These are phyloP conservation scores for Blepharisma stoltei DNA, from an alignment of 73 alveolate species.

Conservation along the genomic window DNA sequence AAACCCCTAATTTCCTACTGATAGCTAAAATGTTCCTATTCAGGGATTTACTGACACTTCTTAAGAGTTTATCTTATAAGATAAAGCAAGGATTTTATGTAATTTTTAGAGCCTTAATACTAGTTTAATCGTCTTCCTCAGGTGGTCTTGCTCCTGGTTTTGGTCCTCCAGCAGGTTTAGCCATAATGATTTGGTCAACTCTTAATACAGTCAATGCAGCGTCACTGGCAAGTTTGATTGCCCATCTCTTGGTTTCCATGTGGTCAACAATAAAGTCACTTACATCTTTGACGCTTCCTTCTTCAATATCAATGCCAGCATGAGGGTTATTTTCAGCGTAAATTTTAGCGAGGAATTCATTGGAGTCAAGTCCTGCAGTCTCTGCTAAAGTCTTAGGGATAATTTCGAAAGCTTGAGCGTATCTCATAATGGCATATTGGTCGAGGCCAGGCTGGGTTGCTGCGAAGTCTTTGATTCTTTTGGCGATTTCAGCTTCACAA, in stretches of 20 bases:
- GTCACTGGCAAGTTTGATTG: conserved; percentile 92
- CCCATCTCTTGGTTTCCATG: conserved; percentile 94
- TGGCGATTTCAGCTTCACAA: conserved; percentile 65
- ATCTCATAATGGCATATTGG: conserved; percentile 95
- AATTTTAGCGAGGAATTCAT: conserved; percentile 87
- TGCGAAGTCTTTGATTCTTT: conserved; percentile 59
- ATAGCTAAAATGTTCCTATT: too few species aligned
- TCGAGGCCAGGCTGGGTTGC: conserved; percentile 72
- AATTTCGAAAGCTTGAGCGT: conserved; percentile 96
- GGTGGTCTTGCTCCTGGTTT: not conserved
- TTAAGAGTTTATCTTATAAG: too few species aligned
- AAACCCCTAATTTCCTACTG: too few species aligned
- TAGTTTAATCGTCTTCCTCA: conserved; percentile 16
- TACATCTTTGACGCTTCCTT: conserved; percentile 66
- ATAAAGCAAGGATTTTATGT: too few species aligned
- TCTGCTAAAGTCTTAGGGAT: conserved; percentile 96
- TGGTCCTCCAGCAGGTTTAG: conserved; percentile 32
- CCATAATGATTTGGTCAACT: conserved; percentile 80
- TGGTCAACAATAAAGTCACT: conserved; percentile 82
- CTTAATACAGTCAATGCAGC: conserved; percentile 92
- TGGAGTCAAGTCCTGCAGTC: conserved; percentile 94
- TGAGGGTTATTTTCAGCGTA: conserved; percentile 78
- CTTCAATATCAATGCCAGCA: conserved; percentile 81
- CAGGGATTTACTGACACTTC: too few species aligned
- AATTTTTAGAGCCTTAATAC: not conserved